These are phyloP conservation scores for Aspergillus jensenii DNA, from an alignment of 2,329 filamentous ascomycete species.

Conservation along the genomic window DNA sequence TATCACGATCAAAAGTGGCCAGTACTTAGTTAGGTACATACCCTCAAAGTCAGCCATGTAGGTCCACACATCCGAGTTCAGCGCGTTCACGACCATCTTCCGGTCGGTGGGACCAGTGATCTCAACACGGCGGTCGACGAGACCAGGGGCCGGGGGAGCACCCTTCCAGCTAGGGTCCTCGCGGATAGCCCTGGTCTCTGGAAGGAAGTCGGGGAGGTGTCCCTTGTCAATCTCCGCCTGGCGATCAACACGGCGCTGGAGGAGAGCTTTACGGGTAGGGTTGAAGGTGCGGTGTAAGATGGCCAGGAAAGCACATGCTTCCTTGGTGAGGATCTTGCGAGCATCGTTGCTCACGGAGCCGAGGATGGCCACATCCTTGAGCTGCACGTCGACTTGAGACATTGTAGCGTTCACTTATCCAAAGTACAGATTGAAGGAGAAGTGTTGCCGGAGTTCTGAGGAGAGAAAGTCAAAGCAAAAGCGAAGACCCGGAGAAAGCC, in stretches of 20 bases:
- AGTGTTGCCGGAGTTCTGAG: neutral
- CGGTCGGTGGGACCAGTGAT: conserved; percentile 96
- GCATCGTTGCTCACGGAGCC: conserved; percentile 75
- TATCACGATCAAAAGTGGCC: neutral
- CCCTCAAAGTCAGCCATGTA: conserved; percentile 99
- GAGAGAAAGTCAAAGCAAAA: neutral
- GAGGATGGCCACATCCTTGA: conserved; percentile 85
- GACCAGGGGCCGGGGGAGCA: conserved; percentile 83
- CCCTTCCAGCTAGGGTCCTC: conserved; percentile 94
- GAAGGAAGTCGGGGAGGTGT: conserved; percentile 85
- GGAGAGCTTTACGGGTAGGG: conserved; percentile 77
- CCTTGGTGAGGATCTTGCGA: conserved; percentile 86
- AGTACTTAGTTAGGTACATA: conserved; percentile 42
- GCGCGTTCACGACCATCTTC: conserved; percentile 98
- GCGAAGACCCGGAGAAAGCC: conserved; percentile 2
- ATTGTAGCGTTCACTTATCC: conserved; percentile 44
- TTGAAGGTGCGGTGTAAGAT: conserved; percentile 96
- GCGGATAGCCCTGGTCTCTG: conserved; percentile 92
- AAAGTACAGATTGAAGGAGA: neutral
- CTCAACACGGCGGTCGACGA: conserved; percentile 91
- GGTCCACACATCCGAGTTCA: conserved; percentile 95
- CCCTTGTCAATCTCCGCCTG: conserved; percentile 94
- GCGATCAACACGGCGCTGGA: conserved; percentile 80
- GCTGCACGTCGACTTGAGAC: conserved; percentile 71
- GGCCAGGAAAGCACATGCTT: conserved; percentile 87